Base-by-base conservation (phyloP, 106 monocot genomes). In the Acanthochlamys bracteata region DNA sequence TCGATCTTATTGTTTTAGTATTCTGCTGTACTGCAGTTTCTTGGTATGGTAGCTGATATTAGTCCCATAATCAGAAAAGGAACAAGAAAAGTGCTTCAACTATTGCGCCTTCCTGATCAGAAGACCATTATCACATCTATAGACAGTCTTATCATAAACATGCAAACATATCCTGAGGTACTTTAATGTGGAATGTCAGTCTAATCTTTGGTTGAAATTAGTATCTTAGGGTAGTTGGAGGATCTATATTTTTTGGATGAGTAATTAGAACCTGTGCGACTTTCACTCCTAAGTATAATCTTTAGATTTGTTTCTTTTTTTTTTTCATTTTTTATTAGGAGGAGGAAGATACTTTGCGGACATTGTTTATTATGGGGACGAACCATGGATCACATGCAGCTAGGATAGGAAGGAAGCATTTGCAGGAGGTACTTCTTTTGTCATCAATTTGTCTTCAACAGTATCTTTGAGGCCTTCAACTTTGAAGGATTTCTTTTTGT, bases 101-200 rank as follows among this genome's bases (percentile, higher is more conserved):
- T 73, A 52, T 61, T 82, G 54, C 74, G 57, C 33, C 58, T 92
- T n/a, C 82, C 84, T 15, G 63, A 75, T 20, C 20, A 76, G 58
- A 64, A 68, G 21, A 69, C 74, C 42, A 84, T 92, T 61, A 87
- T 67, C 45, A 65, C 66, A 0, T 71, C 81, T 41, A 51, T 92
- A 57, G n/a, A 64, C 45, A 57, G 46, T 11, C 76, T 92, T 42
- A 64, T 87, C 25, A 63, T 41, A 43, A 84, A 82, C 64, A 69
- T 87, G 69, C 79, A 87, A 68, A 73, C 59, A 46, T 62, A 84
- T 24, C 79, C 79, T 2, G 71, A 92, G 87, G 92, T 92, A 65
- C 33, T 54, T 54, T 54, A 14, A 10, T 54, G 16, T 54, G 16
- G 53, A 8, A 10, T 45, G 43, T 13, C 43, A 9, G 13, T 45